Conservation (phyloP, 805 yeast genomes). For the Scheffersomyces spartinae region DNA sequence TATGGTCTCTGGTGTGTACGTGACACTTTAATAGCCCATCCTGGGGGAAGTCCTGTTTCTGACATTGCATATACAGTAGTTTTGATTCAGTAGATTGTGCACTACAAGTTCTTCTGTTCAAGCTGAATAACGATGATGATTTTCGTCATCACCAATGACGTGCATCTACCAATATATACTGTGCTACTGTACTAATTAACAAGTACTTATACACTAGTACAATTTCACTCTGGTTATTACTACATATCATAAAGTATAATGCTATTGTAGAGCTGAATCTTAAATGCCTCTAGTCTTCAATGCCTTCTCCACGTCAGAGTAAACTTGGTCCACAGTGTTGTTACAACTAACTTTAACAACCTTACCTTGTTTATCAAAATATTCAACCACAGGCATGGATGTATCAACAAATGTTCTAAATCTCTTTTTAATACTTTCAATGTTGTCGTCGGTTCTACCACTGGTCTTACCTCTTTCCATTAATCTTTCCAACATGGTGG, state of each 20-base stretch:
- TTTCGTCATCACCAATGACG: too few species aligned
- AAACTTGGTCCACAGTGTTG: constrained; percentile 70
- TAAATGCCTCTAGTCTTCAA: constrained; percentile 35
- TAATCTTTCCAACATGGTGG: constrained; percentile 73
- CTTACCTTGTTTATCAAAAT: constrained; percentile 58
- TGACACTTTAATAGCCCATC: constrained; percentile 76
- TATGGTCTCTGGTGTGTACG: constrained; percentile 78
- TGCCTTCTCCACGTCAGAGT: constrained; percentile 53
- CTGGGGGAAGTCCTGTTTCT: constrained; percentile 81
- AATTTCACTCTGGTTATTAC: too few species aligned
- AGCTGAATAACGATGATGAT: too few species aligned
- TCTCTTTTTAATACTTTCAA: constrained; percentile 82
- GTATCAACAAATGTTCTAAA: constrained; percentile 80
- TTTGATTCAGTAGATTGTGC: too few species aligned
- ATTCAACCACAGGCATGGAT: constrained; percentile 86
- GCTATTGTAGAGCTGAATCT: too few species aligned
- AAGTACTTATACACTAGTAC: too few species aligned
- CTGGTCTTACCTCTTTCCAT: constrained; percentile 89
- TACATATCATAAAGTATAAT: too few species aligned
- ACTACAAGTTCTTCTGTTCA: too few species aligned
- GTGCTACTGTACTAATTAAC: too few species aligned
- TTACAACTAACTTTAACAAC: constrained; percentile 77
- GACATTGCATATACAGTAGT: too few species aligned
- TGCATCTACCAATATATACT: too few species aligned
- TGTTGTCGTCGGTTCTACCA: constrained; percentile 89